Percentiles rank a stretch among this genome's conserved stretches.
These are phyloP conservation scores for Botrytis pseudocinerea DNA, from an alignment of 2,329 filamentous ascomycete genomes.

Conservation along the genomic window DNA sequence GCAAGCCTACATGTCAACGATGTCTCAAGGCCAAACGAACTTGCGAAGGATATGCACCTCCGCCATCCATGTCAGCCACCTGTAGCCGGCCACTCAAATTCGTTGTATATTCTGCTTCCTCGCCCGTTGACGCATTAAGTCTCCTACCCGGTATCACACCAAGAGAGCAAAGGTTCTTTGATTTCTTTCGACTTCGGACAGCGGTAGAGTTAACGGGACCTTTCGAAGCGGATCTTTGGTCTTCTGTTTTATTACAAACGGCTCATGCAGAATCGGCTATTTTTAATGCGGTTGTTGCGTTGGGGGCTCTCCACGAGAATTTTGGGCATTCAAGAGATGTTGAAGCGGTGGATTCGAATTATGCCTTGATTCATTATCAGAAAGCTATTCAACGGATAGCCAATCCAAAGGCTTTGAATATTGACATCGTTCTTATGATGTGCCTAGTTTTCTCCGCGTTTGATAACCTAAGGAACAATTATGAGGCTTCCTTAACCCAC, in stretches of 20 bases:
- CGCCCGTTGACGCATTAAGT: constrained; percentile 1
- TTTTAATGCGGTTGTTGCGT: constrained; percentile 28
- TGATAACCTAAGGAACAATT: constrained; percentile 9
- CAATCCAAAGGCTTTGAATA: not conserved
- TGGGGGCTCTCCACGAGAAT: constrained; percentile 28
- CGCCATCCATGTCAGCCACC: no score
- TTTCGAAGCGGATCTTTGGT: constrained; percentile 30
- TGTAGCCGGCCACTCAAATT: not conserved
- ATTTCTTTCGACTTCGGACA: constrained; percentile 27
- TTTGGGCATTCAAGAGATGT: not conserved
- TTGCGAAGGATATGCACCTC: constrained; percentile 32
- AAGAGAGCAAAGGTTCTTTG: constrained; percentile 25
- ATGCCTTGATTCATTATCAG: constrained; percentile 14
- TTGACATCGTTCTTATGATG: constrained; percentile 11
- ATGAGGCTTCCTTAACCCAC: constrained; percentile 12
- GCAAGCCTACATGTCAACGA: constrained; percentile 29
- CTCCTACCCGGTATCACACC: constrained; percentile 22
- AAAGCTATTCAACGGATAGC: constrained; percentile 16
- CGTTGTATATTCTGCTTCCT: constrained; percentile 3
- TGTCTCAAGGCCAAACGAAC: constrained; percentile 29
- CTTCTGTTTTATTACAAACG: constrained; percentile 26
- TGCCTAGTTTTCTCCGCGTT: constrained; percentile 13
- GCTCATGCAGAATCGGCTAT: constrained; percentile 28
- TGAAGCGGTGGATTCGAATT: not conserved
- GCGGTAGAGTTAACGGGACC: constrained; percentile 17